phyloP scores from a whole-genome alignment of 2,329 filamentous ascomycete genomes.

The Aspergillus transmontanensis region DNA sequence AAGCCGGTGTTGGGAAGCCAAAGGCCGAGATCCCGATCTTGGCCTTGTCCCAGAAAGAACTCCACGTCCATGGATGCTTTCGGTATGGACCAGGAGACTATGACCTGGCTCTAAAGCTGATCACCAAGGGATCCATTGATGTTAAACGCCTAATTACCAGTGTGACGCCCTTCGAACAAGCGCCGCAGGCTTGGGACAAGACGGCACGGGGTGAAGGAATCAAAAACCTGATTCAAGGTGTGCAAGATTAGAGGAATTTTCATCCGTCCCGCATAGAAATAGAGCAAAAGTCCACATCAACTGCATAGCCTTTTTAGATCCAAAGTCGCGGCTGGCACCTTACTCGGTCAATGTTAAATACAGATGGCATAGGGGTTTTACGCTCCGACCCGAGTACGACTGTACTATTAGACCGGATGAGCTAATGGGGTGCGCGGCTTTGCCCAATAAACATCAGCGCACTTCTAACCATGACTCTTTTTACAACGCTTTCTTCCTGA shows the following conservation, averaged over 20 bases:
- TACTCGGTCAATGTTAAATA: no score
- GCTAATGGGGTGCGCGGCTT: background rate
- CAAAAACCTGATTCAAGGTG: conserved; percentile 27
- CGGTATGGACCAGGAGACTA: conserved; percentile 32
- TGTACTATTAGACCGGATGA: background rate
- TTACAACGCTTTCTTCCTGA: no score
- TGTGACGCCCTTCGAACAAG: conserved; percentile 35
- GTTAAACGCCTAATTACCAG: conserved; percentile 36
- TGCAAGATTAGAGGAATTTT: background rate
- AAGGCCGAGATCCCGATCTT: conserved; percentile 39
- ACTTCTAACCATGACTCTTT: no score
- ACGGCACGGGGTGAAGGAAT: conserved; percentile 22
- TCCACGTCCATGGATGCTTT: conserved; percentile 34
- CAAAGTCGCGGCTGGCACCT: background rate
- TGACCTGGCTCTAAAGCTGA: conserved; percentile 41
- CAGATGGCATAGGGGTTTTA: background rate
- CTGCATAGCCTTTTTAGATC: background rate
- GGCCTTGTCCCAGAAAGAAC: conserved; percentile 34
- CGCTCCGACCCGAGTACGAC: background rate
- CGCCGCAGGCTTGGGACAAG: conserved; percentile 37
- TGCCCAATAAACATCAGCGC: no score
- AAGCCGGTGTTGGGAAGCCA: conserved; percentile 38
- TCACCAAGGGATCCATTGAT: conserved; percentile 23
- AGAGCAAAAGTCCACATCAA: background rate
- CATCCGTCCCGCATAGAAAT: background rate